Evolutionary conservation across 768 basidiomycete species (phyloP).

Genomic region (Naganishia vaughanmartiniae): DNA sequence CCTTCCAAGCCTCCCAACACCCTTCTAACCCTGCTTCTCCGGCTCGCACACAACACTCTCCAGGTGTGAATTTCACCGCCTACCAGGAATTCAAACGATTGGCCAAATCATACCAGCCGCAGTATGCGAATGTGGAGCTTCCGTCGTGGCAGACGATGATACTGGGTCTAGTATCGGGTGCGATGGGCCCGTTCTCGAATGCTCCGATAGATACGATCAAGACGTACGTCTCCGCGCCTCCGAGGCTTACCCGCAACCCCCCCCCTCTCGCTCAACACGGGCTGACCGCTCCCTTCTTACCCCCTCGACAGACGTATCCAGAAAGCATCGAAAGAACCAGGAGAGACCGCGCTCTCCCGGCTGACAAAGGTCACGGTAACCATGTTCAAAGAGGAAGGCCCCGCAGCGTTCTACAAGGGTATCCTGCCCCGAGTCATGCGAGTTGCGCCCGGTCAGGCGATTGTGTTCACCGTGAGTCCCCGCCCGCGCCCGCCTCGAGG

Average conservation of each 20-base stretch:
- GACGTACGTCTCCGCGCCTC: conserved; percentile 57
- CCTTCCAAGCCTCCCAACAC: not conserved
- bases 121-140: conserved; percentile 62
- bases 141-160: conserved; percentile 95
- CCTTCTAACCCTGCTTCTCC: not conserved
- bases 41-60: too few relatives aligned
- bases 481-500: too few relatives aligned
- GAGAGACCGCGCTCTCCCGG: conserved; percentile 73
- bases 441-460: conserved; percentile 88
- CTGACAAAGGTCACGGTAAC: conserved; percentile 77
- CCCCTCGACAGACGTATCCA: conserved; percentile 64
- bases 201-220: conserved; percentile 77
- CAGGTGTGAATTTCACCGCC: conserved; percentile 94
- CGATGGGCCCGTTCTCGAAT: conserved; percentile 97
- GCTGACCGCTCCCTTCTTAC: not conserved
- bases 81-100: conserved; percentile 94
- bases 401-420: conserved; percentile 92
- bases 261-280: not conserved
- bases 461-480: conserved; percentile 76
- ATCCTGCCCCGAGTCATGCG: conserved; percentile 94
- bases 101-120: conserved; percentile 74
- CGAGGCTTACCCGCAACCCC: too few relatives aligned
- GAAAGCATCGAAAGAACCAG: conserved; percentile 70
- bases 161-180: conserved; percentile 91
- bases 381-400: conserved; percentile 90